These are phyloP conservation scores for Capniomyces stellatus DNA, from an alignment of 371 early-diverging fungal genomes.

Conservation along the genomic window DNA sequence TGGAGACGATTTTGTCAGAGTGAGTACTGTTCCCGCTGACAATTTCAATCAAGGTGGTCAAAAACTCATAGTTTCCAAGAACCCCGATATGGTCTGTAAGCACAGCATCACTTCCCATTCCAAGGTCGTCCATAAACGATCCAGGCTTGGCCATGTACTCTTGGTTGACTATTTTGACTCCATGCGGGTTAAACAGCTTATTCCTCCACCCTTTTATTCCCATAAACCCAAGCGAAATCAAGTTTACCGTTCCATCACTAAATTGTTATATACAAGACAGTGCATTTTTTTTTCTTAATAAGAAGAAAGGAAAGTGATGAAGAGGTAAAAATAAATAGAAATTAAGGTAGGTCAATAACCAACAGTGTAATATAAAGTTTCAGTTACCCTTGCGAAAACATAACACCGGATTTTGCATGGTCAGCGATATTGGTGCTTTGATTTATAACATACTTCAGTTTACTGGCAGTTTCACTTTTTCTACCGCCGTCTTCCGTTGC, in stretches of 20 bases:
- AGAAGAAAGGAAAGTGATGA: no score
- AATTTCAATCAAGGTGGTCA: slow-evolving; percentile 20
- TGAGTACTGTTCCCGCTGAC: slow-evolving; percentile 18
- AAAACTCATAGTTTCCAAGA: slow-evolving; percentile 50
- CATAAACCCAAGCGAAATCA: slow-evolving; percentile 84
- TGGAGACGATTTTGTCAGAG: slow-evolving; percentile 13
- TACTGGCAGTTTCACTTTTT: no score
- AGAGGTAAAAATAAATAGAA: no score
- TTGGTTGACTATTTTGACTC: slow-evolving; percentile 47
- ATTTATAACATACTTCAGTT: no score
- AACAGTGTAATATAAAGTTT: no score
- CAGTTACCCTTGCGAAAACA: no score
- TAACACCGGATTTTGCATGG: no score
- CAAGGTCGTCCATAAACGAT: slow-evolving; percentile 29
- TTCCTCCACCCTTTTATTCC: slow-evolving; percentile 77
- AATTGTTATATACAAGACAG: no score
- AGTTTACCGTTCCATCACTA: slow-evolving; percentile 81
- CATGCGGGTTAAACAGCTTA: slow-evolving; percentile 58
- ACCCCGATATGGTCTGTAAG: slow-evolving; percentile 85
- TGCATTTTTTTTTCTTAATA: no score
- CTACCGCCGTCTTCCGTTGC: no score
- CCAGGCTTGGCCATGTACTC: slow-evolving; percentile 53
- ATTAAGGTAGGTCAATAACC: no score
- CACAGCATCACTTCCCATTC: slow-evolving; percentile 63
- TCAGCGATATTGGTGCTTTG: no score